Evolutionary conservation across 306 rosid genomes (phyloP).

Genomic region (Cucumis melo): DNA sequence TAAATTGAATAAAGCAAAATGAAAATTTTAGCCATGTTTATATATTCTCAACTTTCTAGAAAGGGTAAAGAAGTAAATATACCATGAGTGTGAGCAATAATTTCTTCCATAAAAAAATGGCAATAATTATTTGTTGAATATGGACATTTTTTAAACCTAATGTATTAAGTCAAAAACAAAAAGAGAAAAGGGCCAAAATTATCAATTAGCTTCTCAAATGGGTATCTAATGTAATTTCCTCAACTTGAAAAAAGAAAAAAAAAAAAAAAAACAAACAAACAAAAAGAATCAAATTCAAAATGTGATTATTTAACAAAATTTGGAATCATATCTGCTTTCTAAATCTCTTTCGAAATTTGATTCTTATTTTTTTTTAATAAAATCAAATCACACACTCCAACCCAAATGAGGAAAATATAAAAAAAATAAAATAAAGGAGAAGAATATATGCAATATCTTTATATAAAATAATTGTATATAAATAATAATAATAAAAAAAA

Average conservation of each 20-base stretch:
- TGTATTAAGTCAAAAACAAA: not conserved
- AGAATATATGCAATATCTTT: not conserved
- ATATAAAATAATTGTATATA: not conserved
- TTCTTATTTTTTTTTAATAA: not conserved
- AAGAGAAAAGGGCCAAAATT: not conserved
- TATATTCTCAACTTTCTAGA: not conserved
- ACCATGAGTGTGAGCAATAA: not conserved
- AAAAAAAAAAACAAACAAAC: not conserved
- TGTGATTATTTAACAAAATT: not conserved
- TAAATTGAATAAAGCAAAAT: too few relatives aligned
- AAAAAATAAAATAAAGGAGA: not conserved
- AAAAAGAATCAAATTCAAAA: not conserved
- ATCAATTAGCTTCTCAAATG: not conserved
- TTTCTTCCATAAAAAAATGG: not conserved
- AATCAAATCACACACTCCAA: not conserved
- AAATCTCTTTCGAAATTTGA: not conserved
- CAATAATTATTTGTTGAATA: not conserved
- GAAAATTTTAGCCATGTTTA: too few relatives aligned
- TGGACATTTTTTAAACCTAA: not conserved
- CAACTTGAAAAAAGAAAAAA: not conserved
- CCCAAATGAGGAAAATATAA: not conserved
- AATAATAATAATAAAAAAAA: not conserved
- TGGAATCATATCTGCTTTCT: not conserved
- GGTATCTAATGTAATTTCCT: not conserved
- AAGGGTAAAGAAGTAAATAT: not conserved